Percentiles rank a stretch among this genome's conserved stretches.
These are phyloP conservation scores for Pseudopithomyces chartarum DNA, from an alignment of 2,329 filamentous ascomycete genomes.

Conservation along the genomic window DNA sequence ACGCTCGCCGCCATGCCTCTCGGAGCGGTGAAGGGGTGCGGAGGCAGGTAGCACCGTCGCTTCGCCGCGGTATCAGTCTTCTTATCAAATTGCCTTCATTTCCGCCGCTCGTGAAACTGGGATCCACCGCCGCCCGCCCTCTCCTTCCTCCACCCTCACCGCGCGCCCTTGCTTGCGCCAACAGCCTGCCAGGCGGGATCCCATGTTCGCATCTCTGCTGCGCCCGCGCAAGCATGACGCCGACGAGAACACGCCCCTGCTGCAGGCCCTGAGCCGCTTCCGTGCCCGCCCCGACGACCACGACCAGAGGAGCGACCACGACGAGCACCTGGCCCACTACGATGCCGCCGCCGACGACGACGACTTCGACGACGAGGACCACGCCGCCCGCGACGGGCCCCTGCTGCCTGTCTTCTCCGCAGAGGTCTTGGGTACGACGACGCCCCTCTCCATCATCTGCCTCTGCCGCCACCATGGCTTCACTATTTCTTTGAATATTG, in stretches of 20 bases:
- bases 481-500: neutral
- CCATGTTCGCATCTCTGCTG: slow-evolving; percentile 47
- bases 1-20: slow-evolving; percentile 10
- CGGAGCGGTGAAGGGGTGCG: slow-evolving; percentile 20
- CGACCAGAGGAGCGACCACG: slow-evolving; percentile 19
- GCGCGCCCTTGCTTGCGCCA: neutral
- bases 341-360: slow-evolving; percentile 32
- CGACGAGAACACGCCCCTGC: slow-evolving; percentile 43
- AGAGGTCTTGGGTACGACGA: slow-evolving; percentile 39
- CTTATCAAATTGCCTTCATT: slow-evolving; percentile 13
- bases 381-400: slow-evolving; percentile 37
- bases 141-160: slow-evolving; percentile 10
- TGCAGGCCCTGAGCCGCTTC: slow-evolving; percentile 36
- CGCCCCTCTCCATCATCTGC: slow-evolving; percentile 12
- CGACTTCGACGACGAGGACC: slow-evolving; percentile 35
- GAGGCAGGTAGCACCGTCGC: slow-evolving; percentile 7
- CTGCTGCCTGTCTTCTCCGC: slow-evolving; percentile 49
- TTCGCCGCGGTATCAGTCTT: neutral
- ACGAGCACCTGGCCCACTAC: slow-evolving; percentile 31
- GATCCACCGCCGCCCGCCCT: neutral
- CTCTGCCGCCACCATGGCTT: slow-evolving; percentile 16
- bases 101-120: slow-evolving; percentile 16
- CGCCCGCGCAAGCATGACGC: slow-evolving; percentile 33
- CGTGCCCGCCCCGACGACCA: slow-evolving; percentile 28
- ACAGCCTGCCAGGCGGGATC: slow-evolving; percentile 16